Evolutionary conservation across 2,329 filamentous ascomycete species (phyloP).

Genomic region (Endothia cerciana): DNA sequence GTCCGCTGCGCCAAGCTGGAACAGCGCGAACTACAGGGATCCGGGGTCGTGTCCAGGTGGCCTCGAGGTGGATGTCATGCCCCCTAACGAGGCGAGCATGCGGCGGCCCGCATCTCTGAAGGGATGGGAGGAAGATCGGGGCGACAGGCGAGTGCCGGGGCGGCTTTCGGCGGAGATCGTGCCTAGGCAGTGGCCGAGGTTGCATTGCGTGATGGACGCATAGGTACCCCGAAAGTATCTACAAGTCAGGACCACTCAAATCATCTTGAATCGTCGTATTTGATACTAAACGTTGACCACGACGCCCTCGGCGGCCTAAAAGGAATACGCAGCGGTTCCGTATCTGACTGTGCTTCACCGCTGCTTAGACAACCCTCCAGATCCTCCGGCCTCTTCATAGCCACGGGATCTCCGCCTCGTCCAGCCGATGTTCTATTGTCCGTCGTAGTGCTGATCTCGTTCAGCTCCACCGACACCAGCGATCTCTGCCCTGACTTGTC

Average conservation of each 20-base stretch:
- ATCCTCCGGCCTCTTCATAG: neutral
- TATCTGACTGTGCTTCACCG: neutral
- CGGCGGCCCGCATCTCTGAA: neutral
- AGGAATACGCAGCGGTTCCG: neutral
- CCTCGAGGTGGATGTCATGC: neutral
- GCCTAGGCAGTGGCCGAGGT: neutral
- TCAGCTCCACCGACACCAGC: constrained; percentile 34
- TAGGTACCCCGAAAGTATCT: neutral
- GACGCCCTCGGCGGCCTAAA: neutral
- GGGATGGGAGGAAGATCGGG: neutral
- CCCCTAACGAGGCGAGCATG: neutral
- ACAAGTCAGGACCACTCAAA: neutral
- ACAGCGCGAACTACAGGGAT: neutral
- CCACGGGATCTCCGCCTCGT: neutral
- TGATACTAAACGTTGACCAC: constrained; percentile 10
- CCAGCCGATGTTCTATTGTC: neutral
- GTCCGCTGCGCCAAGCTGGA: neutral
- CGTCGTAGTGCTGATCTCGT: constrained; percentile 17
- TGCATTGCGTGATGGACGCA: neutral
- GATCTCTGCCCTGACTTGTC: constrained; percentile 44
- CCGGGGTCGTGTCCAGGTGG: neutral
- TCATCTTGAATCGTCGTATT: constrained; percentile 4
- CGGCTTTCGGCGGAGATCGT: constrained; percentile 2
- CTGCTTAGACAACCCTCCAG: neutral
- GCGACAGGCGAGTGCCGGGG: constrained; percentile 1